Conservation (phyloP, 306 rosid genomes). For the Vicia sativa region DNA sequence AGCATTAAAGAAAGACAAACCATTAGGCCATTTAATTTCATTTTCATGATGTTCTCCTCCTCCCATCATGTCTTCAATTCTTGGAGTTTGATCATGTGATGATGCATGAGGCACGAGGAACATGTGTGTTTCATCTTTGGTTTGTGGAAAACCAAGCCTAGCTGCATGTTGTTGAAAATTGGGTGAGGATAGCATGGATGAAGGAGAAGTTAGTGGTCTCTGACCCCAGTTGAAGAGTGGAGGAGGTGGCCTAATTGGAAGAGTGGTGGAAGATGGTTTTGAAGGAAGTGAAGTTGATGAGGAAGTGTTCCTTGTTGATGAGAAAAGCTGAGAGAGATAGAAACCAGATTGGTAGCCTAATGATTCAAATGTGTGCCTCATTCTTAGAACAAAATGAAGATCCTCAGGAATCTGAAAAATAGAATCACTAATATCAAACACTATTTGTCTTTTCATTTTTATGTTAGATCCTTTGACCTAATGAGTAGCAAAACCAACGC, state of each 20-base stretch:
- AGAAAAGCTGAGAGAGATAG: conserved; percentile 90
- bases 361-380: conserved; percentile 99
- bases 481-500: background rate
- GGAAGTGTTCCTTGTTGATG: conserved; percentile 77
- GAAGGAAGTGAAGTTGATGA: conserved; percentile 68
- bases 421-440: conserved; percentile 33
- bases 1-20: conserved; percentile 84
- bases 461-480: background rate
- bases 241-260: conserved; percentile 77
- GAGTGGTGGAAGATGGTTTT: conserved; percentile 54
- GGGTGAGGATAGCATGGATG: conserved; percentile 73
- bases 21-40: conserved; percentile 96
- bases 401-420: conserved; percentile 85
- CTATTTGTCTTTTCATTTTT: background rate
- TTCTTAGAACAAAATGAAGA: conserved; percentile 95
- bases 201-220: conserved; percentile 64
- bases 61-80: conserved; percentile 79
- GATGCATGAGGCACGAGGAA: conserved; percentile 76
- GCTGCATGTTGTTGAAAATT: conserved; percentile 63
- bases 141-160: conserved; percentile 64
- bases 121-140: conserved; percentile 79
- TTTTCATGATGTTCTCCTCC: conserved; percentile 71
- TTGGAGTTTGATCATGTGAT: conserved; percentile 46
- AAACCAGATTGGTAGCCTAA: conserved; percentile 95
- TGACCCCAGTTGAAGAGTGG: conserved; percentile 88